A percentile compares a stretch with the other conserved stretches of the same genome.
Conservation (phyloP, 2,329 filamentous ascomycete genomes). For the Ceratocystis eucalypticola region DNA sequence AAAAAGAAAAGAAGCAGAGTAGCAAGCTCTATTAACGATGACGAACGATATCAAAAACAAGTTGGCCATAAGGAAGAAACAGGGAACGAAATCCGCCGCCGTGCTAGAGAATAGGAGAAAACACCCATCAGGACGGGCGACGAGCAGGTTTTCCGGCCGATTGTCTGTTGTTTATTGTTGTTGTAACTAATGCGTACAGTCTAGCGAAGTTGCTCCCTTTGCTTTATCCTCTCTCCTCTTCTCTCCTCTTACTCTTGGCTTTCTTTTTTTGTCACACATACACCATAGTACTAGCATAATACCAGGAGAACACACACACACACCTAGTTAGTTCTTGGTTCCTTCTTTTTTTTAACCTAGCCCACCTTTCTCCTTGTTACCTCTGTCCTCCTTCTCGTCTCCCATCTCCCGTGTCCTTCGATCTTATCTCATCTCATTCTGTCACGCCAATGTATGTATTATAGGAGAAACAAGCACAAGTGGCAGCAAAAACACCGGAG, state of each 20-base stretch:
- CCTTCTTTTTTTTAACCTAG: not conserved
- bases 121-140: not conserved
- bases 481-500: not conserved
- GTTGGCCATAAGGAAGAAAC: not conserved
- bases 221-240: not conserved
- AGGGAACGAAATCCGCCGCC: slow-evolving; percentile 2
- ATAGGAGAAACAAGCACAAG: too few species aligned
- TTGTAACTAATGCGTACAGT: too few species aligned
- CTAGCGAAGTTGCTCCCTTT: not conserved
- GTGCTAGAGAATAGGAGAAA: not conserved
- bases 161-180: not conserved
- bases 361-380: not conserved
- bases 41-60: not conserved
- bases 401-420: not conserved
- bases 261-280: not conserved
- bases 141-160: not conserved
- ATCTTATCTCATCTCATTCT: slow-evolving; percentile 1
- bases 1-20: not conserved
- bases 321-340: not conserved
- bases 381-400: not conserved
- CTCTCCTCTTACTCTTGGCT: not conserved
- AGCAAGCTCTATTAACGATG: not conserved
- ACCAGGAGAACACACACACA: too few species aligned
- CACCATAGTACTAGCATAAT: too few species aligned
- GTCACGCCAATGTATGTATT: not conserved